These are phyloP conservation scores for Alternaria novae-zelandiae DNA, from an alignment of 2,329 filamentous ascomycete species.

Conservation along the genomic window DNA sequence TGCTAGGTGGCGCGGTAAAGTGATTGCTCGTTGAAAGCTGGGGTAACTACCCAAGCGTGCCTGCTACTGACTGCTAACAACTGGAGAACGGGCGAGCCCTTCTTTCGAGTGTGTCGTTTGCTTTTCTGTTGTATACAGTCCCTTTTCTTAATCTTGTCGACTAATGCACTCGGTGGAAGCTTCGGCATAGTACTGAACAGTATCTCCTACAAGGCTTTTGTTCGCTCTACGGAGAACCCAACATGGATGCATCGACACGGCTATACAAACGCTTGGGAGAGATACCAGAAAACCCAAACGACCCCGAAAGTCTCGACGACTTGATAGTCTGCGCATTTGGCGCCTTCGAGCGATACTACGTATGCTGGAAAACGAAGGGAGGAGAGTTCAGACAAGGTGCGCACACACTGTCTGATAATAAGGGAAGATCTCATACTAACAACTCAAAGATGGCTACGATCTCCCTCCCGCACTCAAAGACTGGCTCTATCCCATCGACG, in stretches of 20 bases:
- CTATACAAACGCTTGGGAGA: slow-evolving; percentile 42
- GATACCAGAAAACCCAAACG: slow-evolving; percentile 37
- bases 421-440: neutral
- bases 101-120: accelerated
- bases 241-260: slow-evolving; percentile 39
- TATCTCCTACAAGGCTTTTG: neutral
- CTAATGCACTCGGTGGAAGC: neutral
- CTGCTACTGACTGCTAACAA: neutral
- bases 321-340: slow-evolving; percentile 49
- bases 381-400: slow-evolving; percentile 48
- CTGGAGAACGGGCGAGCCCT: neutral
- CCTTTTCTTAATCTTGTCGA: neutral
- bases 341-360: slow-evolving; percentile 49
- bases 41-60: neutral
- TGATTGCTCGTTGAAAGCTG: neutral
- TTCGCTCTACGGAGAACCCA: neutral
- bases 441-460: slow-evolving; percentile 41
- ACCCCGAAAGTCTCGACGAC: slow-evolving; percentile 47
- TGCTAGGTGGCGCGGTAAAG: neutral
- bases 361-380: slow-evolving; percentile 48
- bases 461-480: slow-evolving; percentile 40
- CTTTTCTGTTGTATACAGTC: neutral
- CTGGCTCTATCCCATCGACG: slow-evolving; percentile 45
- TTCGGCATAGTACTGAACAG: neutral
- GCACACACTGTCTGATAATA: neutral